Conservation (phyloP, 2,329 filamentous ascomycete species). For the Pestalotiopsis sp. region DNA sequence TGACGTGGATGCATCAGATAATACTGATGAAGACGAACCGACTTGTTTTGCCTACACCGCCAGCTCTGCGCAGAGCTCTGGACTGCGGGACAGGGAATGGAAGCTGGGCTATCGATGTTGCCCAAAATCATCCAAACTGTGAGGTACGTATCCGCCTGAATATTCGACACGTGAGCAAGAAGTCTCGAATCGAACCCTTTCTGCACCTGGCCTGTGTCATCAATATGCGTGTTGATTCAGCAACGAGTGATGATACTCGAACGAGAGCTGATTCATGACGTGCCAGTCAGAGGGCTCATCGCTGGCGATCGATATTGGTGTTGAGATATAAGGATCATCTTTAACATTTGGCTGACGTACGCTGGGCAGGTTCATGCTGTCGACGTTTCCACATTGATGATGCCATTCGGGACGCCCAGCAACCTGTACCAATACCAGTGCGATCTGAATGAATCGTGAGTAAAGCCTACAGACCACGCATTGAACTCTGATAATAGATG, state of each 20-base stretch:
- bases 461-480: background rate
- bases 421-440: constrained; percentile 74
- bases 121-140: constrained; percentile 61
- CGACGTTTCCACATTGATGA: constrained; percentile 59
- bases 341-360: background rate
- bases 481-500: background rate
- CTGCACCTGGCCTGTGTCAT: too few species aligned
- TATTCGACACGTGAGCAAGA: background rate
- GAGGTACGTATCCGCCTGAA: constrained; percentile 47
- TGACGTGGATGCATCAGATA: constrained; percentile 63
- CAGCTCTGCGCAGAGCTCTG: constrained; percentile 57
- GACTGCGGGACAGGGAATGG: constrained; percentile 74
- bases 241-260: too few species aligned
- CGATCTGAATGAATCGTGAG: constrained; percentile 66
- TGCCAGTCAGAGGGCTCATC: too few species aligned
- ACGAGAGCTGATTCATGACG: too few species aligned
- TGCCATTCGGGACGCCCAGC: constrained; percentile 36
- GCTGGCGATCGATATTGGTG: too few species aligned
- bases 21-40: constrained; percentile 62
- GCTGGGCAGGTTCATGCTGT: constrained; percentile 64
- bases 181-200: constrained; percentile 11
- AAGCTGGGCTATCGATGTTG: constrained; percentile 67
- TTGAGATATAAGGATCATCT: too few species aligned
- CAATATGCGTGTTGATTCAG: too few species aligned
- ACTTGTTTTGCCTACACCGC: constrained; percentile 68